Evolutionary conservation across 495 filamentous ascomycete genomes (phyloP), one percentile per base, ranked within the genome.

Genomic region (Daldinia decipiens): DNA sequence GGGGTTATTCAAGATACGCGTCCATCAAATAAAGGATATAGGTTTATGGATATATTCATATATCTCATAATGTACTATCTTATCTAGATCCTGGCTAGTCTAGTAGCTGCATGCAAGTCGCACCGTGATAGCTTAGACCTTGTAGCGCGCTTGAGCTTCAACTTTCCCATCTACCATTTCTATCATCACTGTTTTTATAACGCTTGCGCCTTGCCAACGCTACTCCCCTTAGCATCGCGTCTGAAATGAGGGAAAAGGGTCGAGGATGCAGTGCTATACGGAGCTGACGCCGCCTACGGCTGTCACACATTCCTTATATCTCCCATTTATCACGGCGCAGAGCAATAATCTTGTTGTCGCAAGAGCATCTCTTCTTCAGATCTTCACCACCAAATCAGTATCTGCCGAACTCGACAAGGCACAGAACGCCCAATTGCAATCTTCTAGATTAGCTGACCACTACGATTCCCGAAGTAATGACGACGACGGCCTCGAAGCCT

Each of bases 201-300:
- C 43, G 17, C 47, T 57, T 39, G 34, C 60, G 19, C 57, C 34
- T 31, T 51, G 27, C 36, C 40, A 52, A 62, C 52, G 6, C 34
- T 21, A 38, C 39, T 57, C 36, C 5, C 34, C 39, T 59, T 36
- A 45, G 34, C 13, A 47, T 29, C 57, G 15, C 34, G 24, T 39
- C 50, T 75, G 73, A 77, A 62, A 77, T 77, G 73, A 72, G 34
- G 70, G 58, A 68, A 43, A 36, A 15, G 59, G 19, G 50, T 66
- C 52, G 53, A 62, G 58, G 24, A 88, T 88, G 86, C 86, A 88
- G 75, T 86, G 84, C 82, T 98, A 98, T 83, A 93, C 92, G 68
- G 94, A 98, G 84, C 82, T 99, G 75, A 88, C 93, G 71, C 90
- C 95, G 81, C 93, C 95, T 21, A 96, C 93, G 74, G 93, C 93